phyloP scores from a whole-genome alignment of 352 stramenopile species.

The Phytophthora cryptogea region DNA sequence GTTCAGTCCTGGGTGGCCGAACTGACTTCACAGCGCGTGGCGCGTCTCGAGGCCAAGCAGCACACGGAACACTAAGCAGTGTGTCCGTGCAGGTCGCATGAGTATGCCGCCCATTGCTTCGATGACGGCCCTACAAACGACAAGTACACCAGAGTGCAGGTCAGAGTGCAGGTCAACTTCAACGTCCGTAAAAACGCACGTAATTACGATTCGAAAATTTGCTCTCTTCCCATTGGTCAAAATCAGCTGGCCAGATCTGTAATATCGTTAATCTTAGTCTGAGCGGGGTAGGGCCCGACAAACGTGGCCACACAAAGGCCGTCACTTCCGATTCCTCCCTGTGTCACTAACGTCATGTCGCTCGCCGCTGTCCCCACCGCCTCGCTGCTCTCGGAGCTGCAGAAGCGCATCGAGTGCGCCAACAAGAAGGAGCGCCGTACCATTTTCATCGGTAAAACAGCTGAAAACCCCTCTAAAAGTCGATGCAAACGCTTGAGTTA shows the following conservation, averaged over 20 bases:
- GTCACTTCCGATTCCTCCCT: constrained; percentile 37
- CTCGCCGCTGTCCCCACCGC: constrained; percentile 84
- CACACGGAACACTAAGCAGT: constrained; percentile 2
- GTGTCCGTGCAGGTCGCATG: background rate
- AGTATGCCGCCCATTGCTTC: too few relatives aligned
- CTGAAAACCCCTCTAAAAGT: too few relatives aligned
- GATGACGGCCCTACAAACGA: too few relatives aligned
- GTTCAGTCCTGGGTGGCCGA: constrained; percentile 80
- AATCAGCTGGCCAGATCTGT: background rate
- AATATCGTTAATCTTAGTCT: background rate
- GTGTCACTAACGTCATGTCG: constrained; percentile 36
- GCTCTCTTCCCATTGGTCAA: background rate
- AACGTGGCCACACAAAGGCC: constrained; percentile 18
- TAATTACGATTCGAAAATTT: constrained; percentile 14
- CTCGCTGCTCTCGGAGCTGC: constrained; percentile 88
- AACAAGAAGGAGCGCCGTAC: constrained; percentile 94
- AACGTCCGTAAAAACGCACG: constrained; percentile 21
- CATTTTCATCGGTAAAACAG: constrained; percentile 90
- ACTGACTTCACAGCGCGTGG: constrained; percentile 56
- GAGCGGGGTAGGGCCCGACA: constrained; percentile 10
- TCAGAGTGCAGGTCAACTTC: constrained; percentile 20
- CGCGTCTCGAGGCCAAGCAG: constrained; percentile 30
- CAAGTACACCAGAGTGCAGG: constrained; percentile 6
- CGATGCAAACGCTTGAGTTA: too few relatives aligned
- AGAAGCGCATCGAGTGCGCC: constrained; percentile 92